These are phyloP conservation scores for Fraxinus anomala DNA, from an alignment of 257 asterid species.

Conservation along the genomic window DNA sequence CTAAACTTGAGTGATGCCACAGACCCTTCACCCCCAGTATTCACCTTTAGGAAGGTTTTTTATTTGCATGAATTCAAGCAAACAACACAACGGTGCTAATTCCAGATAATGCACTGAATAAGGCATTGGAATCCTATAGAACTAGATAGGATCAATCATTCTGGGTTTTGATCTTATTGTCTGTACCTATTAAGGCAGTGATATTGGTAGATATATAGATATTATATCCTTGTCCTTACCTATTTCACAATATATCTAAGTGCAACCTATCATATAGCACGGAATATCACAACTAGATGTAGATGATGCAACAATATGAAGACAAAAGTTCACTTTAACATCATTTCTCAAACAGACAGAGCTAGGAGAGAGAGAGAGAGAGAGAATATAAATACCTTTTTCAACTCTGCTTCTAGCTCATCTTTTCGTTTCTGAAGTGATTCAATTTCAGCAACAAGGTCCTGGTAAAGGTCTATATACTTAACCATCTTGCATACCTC, in stretches of 20 bases:
- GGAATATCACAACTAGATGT: not conserved
- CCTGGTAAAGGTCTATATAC: conserved; percentile 54
- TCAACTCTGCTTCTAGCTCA: conserved; percentile 74
- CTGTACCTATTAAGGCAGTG: not conserved
- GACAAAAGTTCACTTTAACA: conserved; percentile 16
- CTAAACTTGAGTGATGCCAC: not conserved
- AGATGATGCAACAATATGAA: not conserved
- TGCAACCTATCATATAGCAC: conserved; percentile 2
- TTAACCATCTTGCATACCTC: conserved; percentile 24
- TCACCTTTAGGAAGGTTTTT: not conserved
- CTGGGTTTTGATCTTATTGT: not conserved
- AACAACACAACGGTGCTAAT: not conserved
- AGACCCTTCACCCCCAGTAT: not conserved
- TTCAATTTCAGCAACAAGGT: conserved; percentile 58
- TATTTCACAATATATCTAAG: conserved; percentile 3
- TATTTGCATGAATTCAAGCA: not conserved
- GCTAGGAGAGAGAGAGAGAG: not conserved
- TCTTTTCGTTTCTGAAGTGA: conserved; percentile 61
- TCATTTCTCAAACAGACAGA: conserved; percentile 10
- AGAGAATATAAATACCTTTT: conserved; percentile 48
- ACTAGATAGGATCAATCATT: not conserved
- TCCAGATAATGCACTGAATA: not conserved
- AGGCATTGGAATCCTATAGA: not conserved
- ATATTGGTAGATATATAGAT: not conserved
- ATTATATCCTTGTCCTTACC: not conserved